These are phyloP conservation scores for Didymella keratinophila DNA, from an alignment of 2,329 filamentous ascomycete genomes.

Conservation along the genomic window DNA sequence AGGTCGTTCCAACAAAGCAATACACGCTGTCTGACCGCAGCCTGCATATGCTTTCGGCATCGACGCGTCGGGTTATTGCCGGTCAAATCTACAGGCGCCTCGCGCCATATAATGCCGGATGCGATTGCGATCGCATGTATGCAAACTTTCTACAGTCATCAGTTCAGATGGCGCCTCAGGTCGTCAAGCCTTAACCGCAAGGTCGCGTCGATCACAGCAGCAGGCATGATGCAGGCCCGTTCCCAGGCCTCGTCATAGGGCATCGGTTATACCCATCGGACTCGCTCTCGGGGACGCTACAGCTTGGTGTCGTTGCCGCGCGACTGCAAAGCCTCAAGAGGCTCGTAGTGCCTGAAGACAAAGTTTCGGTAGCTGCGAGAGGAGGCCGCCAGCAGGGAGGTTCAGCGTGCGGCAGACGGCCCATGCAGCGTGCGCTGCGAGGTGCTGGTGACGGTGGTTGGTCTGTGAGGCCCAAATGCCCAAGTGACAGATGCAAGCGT, in stretches of 20 bases:
- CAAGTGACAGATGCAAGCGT: slow-evolving; percentile 47
- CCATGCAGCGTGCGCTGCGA: slow-evolving; percentile 26
- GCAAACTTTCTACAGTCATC: slow-evolving; percentile 20
- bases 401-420: slow-evolving; percentile 27
- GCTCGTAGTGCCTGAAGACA: slow-evolving; percentile 22
- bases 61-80: slow-evolving; percentile 20
- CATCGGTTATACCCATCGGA: slow-evolving; percentile 20
- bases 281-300: slow-evolving; percentile 14
- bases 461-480: slow-evolving; percentile 36
- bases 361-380: slow-evolving; percentile 27
- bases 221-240: slow-evolving; percentile 23
- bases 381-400: slow-evolving; percentile 20
- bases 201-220: slow-evolving; percentile 42
- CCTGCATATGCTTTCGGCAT: slow-evolving; percentile 29
- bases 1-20: slow-evolving; percentile 26
- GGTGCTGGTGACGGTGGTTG: slow-evolving; percentile 32
- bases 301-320: slow-evolving; percentile 19
- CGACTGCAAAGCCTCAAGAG: slow-evolving; percentile 19
- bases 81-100: slow-evolving; percentile 24
- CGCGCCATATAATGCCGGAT: slow-evolving; percentile 12
- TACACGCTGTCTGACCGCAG: slow-evolving; percentile 23
- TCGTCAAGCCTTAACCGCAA: slow-evolving; percentile 45
- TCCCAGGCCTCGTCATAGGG: slow-evolving; percentile 16
- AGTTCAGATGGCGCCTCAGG: slow-evolving; percentile 25
- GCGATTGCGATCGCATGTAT: slow-evolving; percentile 16